Base-by-base conservation (phyloP, 306 rosid species). In the Betula pendula region DNA sequence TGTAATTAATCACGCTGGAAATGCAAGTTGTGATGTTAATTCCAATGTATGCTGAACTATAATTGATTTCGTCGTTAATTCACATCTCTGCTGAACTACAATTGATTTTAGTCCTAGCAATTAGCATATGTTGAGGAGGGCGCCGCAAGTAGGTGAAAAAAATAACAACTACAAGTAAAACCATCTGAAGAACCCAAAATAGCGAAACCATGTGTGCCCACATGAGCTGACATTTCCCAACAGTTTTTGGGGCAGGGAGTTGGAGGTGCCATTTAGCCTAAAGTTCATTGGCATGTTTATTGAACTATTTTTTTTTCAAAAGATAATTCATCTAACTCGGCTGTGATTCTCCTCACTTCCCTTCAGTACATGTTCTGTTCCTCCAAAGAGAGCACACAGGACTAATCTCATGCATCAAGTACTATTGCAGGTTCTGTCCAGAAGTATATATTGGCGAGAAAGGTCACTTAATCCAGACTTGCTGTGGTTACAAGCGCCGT, bases 401-500 rank as follows among this genome's bases (percentile, higher is more conserved):
- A 51, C 71, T 82, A 74, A 77, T 35, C 29, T 19, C 75, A 11
- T 53, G 10, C 55, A 65, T 38, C 56, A 70, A 43, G 29, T 81
- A 50, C 74, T 70, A 77, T 76, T 80, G 35, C 89, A 94, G 95
- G 86, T 92, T 86, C 75, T 94, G 96, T 84, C 89, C 89, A 25
- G 97, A 94, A 89, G 83, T 90, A 68, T 88, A 74, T 70, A 66
- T 94, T 60, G 94, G 96, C 47, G 87, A 87, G 77, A 84, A 77
- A 79, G 96, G 98, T 35, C 96, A 92, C 81, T 80, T 85, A 75
- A 92, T 94, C 72, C 91, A 76, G 77, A 89, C 87, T 76, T 92
- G 97, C 66, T 70, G 84, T 75, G 97, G 97, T 75, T 89, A 76
- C 72, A 92, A 67, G 84, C 90, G 15, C 17, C 88, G 81, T 70